Percentiles rank a stretch among this genome's conserved stretches.
phyloP scores from a whole-genome alignment of 2,329 filamentous ascomycete genomes.

The Colletotrichum gloeosporioides region DNA sequence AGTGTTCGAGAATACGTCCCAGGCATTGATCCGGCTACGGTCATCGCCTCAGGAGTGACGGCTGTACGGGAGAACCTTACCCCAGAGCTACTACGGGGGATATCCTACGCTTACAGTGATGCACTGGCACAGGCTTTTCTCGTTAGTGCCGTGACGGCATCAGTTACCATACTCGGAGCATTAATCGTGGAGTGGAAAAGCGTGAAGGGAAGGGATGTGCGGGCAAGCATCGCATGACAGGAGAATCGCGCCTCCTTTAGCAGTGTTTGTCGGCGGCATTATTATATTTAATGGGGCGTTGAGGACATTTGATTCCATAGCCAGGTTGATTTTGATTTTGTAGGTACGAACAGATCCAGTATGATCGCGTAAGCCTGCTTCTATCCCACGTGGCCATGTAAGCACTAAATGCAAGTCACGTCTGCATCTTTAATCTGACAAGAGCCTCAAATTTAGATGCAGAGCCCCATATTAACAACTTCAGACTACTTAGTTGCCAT shows the following conservation, averaged over 20 bases:
- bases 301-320: no score
- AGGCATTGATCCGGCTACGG: conserved; percentile 32
- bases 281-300: no score
- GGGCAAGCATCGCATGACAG: conserved; percentile 8
- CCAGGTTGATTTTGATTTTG: no score
- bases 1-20: conserved; percentile 42
- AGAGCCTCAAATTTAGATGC: neutral
- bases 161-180: conserved; percentile 47
- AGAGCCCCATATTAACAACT: neutral
- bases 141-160: conserved; percentile 48
- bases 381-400: neutral
- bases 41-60: conserved; percentile 43
- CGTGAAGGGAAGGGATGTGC: conserved; percentile 59
- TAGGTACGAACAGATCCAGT: no score
- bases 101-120: conserved; percentile 48
- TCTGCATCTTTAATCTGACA: neutral
- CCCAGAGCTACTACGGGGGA: conserved; percentile 32
- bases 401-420: neutral
- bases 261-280: no score
- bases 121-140: conserved; percentile 48
- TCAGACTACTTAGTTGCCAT: conserved; percentile 1
- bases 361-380: no score
- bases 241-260: no score
- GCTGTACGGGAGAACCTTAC: conserved; percentile 34
- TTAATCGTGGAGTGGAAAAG: conserved; percentile 59